A percentile compares a stretch with the other conserved stretches of the same genome.
phyloP scores from a whole-genome alignment of 371 early-diverging fungal species.

The Mucor irregularis region DNA sequence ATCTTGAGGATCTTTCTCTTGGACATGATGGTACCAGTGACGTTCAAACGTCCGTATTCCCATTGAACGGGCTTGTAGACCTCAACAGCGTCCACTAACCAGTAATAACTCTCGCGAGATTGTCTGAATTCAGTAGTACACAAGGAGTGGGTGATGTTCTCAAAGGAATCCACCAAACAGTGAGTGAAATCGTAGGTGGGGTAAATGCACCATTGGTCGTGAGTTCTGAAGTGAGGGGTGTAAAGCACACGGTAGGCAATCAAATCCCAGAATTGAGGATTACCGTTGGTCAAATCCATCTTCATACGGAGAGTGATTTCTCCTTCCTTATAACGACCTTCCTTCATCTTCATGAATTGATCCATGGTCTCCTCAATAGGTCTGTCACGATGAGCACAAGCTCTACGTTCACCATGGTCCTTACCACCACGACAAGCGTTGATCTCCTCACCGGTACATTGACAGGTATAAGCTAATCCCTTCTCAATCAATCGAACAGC shows the following conservation, averaged over 20 bases:
- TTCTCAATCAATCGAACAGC: constrained; percentile 89
- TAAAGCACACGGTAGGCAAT: constrained; percentile 97
- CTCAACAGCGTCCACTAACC: constrained; percentile 98
- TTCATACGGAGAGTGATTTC: constrained; percentile 98
- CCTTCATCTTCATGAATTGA: constrained; percentile 98
- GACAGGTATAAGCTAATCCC: constrained; percentile 98
- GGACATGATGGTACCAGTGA: constrained; percentile 96
- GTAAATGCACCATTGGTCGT: constrained; percentile 95
- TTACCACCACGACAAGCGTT: constrained; percentile 91
- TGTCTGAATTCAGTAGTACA: constrained; percentile 98
- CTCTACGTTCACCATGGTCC: constrained; percentile 81
- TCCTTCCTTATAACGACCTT: constrained; percentile 94
- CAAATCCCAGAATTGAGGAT: constrained; percentile 99
- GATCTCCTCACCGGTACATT: constrained; percentile 95
- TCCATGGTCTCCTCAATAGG: constrained; percentile 90
- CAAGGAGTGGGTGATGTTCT: constrained; percentile 99
- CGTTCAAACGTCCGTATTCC: constrained; percentile 98
- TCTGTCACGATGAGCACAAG: constrained; percentile 93
- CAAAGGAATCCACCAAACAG: constrained; percentile 98
- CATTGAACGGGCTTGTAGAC: constrained; percentile 99
- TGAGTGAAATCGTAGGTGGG: constrained; percentile 99
- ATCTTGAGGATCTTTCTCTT: constrained; percentile 98
- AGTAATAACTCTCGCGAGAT: constrained; percentile 97
- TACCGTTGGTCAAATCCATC: constrained; percentile 96
- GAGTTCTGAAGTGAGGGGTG: constrained; percentile 93